phyloP scores from a whole-genome alignment of 1,284 basidiomycete genomes.

The Ganoderma leucocontextum region DNA sequence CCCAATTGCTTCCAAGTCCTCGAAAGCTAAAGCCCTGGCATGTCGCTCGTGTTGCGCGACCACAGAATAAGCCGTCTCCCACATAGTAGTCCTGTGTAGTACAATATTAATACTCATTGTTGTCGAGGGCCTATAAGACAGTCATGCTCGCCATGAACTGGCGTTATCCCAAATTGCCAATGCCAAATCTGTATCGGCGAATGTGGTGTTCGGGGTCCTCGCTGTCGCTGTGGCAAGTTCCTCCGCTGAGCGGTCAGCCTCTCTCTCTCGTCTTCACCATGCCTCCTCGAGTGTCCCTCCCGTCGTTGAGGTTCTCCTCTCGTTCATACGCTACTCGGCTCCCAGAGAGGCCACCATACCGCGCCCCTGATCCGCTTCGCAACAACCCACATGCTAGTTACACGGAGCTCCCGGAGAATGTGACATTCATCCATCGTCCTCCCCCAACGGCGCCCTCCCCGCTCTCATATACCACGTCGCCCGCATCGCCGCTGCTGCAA shows the following conservation, averaged over 20 bases:
- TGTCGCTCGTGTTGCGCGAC: too few relatives aligned
- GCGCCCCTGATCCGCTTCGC: slow-evolving; percentile 71
- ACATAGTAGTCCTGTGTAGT: too few relatives aligned
- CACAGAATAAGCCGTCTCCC: too few relatives aligned
- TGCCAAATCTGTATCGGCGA: neutral
- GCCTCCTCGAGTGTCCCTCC: slow-evolving; percentile 31
- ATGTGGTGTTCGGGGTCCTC: neutral
- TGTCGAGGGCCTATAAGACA: too few relatives aligned
- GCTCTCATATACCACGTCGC: slow-evolving; percentile 69
- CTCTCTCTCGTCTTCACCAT: neutral
- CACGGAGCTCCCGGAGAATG: slow-evolving; percentile 59
- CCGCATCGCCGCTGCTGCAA: slow-evolving; percentile 70
- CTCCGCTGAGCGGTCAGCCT: neutral
- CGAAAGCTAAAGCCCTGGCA: too few relatives aligned
- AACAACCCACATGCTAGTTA: slow-evolving; percentile 65
- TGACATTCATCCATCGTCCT: slow-evolving; percentile 82
- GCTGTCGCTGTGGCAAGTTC: neutral
- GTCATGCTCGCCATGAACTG: too few relatives aligned
- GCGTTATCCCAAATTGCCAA: too few relatives aligned
- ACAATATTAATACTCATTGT: too few relatives aligned
- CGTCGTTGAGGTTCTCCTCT: slow-evolving; percentile 24
- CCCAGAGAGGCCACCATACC: slow-evolving; percentile 63
- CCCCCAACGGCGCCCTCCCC: slow-evolving; percentile 78
- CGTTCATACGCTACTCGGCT: slow-evolving; percentile 55
- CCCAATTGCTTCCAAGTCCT: too few relatives aligned